These are phyloP conservation scores for Russula sp. DNA, from an alignment of 768 basidiomycete species.

Conservation along the genomic window DNA sequence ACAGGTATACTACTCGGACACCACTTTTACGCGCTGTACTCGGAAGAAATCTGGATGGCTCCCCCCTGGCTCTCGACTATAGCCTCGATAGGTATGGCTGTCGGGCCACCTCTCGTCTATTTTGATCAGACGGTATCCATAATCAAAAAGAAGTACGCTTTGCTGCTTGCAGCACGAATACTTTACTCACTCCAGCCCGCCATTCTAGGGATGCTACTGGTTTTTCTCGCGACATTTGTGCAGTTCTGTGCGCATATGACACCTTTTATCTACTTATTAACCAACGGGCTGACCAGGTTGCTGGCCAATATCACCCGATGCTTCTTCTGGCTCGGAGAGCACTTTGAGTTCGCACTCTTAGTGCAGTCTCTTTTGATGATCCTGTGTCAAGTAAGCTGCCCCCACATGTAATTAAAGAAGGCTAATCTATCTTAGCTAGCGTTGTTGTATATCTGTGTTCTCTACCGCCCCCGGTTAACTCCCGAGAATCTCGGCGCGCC, in stretches of 20 bases:
- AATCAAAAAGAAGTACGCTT: slow-evolving; percentile 57
- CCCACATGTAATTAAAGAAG: slow-evolving; percentile 4
- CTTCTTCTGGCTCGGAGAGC: slow-evolving; percentile 85
- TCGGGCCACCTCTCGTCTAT: slow-evolving; percentile 81
- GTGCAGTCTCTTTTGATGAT: slow-evolving; percentile 84
- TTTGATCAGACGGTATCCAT: slow-evolving; percentile 82
- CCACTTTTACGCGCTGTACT: neutral
- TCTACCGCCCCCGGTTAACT: slow-evolving; percentile 55
- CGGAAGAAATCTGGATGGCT: slow-evolving; percentile 29
- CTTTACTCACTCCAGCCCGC: slow-evolving; percentile 9
- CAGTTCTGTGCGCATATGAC: slow-evolving; percentile 53
- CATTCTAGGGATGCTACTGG: slow-evolving; percentile 67
- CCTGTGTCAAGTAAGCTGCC: slow-evolving; percentile 56
- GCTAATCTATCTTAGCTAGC: slow-evolving; percentile 47
- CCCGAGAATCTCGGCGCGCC: slow-evolving; percentile 56
- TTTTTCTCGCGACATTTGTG: slow-evolving; percentile 83
- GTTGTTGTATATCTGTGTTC: slow-evolving; percentile 75
- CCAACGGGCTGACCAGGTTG: slow-evolving; percentile 38
- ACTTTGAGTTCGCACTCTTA: slow-evolving; percentile 70
- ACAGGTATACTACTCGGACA: too few relatives aligned
- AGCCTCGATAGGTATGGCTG: slow-evolving; percentile 76
- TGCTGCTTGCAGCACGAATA: slow-evolving; percentile 4
- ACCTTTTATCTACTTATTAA: neutral
- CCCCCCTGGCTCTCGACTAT: slow-evolving; percentile 60
- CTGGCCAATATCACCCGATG: slow-evolving; percentile 83